Evolutionary conservation across 352 stramenopile species (phyloP).

Genomic region (Thraustochytrium striatum): DNA sequence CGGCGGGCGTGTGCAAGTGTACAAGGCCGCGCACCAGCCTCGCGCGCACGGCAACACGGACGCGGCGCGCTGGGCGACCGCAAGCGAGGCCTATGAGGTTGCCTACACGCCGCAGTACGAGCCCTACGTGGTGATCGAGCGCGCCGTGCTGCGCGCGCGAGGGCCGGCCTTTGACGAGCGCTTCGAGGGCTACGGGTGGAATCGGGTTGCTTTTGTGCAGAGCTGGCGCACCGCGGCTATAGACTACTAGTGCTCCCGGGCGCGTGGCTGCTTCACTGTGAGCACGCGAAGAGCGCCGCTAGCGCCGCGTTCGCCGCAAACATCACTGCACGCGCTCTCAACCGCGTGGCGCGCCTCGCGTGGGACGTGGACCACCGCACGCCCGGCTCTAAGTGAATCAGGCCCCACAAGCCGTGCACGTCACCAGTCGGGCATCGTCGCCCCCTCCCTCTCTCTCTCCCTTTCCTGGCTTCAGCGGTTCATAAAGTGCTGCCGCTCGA

Average conservation of each 20-base stretch:
- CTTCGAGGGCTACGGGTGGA: conserved; percentile 40
- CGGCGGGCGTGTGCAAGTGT: not conserved
- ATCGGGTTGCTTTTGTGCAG: conserved; percentile 27
- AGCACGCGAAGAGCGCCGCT: too few relatives aligned
- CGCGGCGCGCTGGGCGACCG: not conserved
- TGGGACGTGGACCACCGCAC: too few relatives aligned
- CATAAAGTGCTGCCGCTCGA: not conserved
- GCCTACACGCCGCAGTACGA: not conserved
- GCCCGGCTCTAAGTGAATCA: too few relatives aligned
- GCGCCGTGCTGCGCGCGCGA: not conserved
- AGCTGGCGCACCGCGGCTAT: too few relatives aligned
- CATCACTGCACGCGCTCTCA: too few relatives aligned
- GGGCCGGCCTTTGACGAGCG: conserved; percentile 20
- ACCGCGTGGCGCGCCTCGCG: too few relatives aligned
- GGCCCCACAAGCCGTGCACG: too few relatives aligned
- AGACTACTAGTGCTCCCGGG: too few relatives aligned
- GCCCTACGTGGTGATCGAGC: not conserved
- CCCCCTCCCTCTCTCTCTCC: not conserved
- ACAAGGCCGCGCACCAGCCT: conserved; percentile 38
- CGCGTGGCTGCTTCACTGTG: too few relatives aligned
- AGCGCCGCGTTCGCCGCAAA: too few relatives aligned
- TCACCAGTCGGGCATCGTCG: not conserved
- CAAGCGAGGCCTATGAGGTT: conserved; percentile 5
- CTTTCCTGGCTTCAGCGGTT: not conserved
- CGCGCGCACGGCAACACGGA: conserved; percentile 21